A percentile compares a stretch with the other conserved stretches of the same genome.
Evolutionary conservation across 1,284 basidiomycete species (phyloP).

Genomic region (Puccinia horiana): DNA sequence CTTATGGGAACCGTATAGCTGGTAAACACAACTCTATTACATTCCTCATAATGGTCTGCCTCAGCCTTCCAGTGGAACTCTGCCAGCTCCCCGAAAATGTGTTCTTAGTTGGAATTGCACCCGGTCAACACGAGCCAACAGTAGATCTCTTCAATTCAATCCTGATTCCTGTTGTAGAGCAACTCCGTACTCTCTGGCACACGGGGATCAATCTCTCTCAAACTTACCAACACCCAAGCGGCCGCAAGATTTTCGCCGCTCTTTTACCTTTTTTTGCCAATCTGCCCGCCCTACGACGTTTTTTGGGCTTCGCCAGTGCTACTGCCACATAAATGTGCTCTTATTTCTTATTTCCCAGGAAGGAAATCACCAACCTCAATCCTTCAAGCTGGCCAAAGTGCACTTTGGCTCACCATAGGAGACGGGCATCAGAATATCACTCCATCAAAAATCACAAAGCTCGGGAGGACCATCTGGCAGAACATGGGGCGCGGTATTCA

Average conservation of each 20-base stretch:
- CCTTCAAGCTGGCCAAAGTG: background rate
- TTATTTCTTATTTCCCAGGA: slow-evolving; percentile 15
- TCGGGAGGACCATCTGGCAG: background rate
- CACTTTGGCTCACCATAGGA: background rate
- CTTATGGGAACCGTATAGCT: slow-evolving; percentile 15
- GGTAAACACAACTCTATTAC: slow-evolving; percentile 11
- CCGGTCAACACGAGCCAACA: slow-evolving; percentile 52
- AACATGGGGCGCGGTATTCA: slow-evolving; percentile 25
- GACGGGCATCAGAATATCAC: background rate
- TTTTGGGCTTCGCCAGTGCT: slow-evolving; percentile 38
- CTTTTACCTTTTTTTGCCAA: slow-evolving; percentile 50
- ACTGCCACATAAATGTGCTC: slow-evolving; percentile 46
- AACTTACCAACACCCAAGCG: background rate
- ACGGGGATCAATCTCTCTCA: slow-evolving; percentile 54
- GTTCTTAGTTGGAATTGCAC: slow-evolving; percentile 59
- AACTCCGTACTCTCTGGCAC: slow-evolving; percentile 56
- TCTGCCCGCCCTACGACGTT: slow-evolving; percentile 47
- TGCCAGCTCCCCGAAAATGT: slow-evolving; percentile 59
- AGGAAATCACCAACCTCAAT: slow-evolving; percentile 13
- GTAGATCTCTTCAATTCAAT: slow-evolving; percentile 56
- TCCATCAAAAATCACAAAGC: background rate
- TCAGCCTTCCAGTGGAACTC: slow-evolving; percentile 54
- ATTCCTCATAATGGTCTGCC: slow-evolving; percentile 14
- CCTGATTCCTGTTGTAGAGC: slow-evolving; percentile 56
- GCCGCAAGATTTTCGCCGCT: slow-evolving; percentile 10